A percentile compares a stretch with the other conserved stretches of the same genome.
phyloP scores from a whole-genome alignment of 164 flowering plant species.

The Dillenia turbinata region DNA sequence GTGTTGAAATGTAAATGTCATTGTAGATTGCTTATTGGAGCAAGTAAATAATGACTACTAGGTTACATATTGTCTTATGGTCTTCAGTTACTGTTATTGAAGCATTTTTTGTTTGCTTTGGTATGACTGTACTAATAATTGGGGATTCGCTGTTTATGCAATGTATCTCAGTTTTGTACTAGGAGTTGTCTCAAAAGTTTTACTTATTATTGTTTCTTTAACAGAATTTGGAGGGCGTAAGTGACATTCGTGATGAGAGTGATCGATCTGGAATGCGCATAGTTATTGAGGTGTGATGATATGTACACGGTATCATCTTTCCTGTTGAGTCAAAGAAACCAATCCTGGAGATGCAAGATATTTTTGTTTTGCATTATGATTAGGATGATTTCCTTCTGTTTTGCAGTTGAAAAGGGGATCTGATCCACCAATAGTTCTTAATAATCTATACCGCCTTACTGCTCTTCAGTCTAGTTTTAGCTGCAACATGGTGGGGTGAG shows the following conservation, averaged over 20 bases:
- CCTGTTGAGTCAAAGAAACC: no score
- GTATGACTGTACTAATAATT: no score
- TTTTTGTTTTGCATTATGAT: no score
- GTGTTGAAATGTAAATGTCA: no score
- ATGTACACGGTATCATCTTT: no score
- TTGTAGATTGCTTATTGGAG: not conserved
- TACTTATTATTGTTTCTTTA: conserved; percentile 1
- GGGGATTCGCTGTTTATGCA: no score
- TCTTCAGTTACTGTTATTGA: not conserved
- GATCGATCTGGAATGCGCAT: conserved; percentile 97
- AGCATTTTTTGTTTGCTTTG: not conserved
- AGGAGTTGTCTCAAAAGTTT: no score
- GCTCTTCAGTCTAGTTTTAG: conserved; percentile 90
- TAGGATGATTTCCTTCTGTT: not conserved
- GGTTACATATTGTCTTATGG: not conserved
- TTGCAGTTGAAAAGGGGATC: conserved; percentile 83
- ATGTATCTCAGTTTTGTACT: no score
- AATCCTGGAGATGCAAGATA: no score
- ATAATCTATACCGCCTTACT: conserved; percentile 79
- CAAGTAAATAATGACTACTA: not conserved
- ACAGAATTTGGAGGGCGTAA: conserved; percentile 85
- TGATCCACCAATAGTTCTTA: conserved; percentile 77
- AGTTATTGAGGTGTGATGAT: conserved; percentile 74
- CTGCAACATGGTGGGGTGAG: conserved; percentile 99
- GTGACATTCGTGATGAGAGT: conserved; percentile 99